Evolutionary conservation across 164 flowering plant species (phyloP), one percentile per base, ranked within the genome.

Genomic region (Warburgia ugandensis): DNA sequence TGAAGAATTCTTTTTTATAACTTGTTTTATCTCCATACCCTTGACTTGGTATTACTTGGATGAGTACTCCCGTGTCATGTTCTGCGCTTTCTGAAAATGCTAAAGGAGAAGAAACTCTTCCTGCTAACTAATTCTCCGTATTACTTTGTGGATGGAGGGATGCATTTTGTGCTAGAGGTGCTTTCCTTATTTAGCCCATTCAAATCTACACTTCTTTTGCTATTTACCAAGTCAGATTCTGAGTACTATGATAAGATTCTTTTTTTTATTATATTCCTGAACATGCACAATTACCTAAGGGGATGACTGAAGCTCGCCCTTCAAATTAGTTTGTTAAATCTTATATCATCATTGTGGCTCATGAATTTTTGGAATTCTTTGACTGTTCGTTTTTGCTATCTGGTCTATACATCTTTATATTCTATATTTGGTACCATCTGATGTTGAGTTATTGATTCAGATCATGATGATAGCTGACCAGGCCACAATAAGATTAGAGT

Each of bases 81-180:
- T 45, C 63, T 81, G n/a, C 78, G 60, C 50, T 85, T 92, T 63
- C 74, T 92, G 28, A 80, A 66, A 53, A 83, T 77, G 91, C 69
- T 92, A 8, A 83, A 50, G 68, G 95, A 83, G 58, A 92, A 92
- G 77, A 92, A 85, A 48, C 80, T 92, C 43, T 91, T 92, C 68
- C 62, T 92, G 68, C 49, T 92, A 53, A 92, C 98, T 5, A 92
- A 92, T 68, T 87, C 95, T 46, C 98, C 98, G 4, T 88, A 68
- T 66, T 71, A 83, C 71, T 92, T 92, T 80, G 98, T 92, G 54
- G 96, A 92, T 76, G 96, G 98, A 29, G 98, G 98, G 54, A 87
- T 92, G 98, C 77, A 71, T 51, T 92, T 67, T 72, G 67, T 92
- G 80, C 64, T 92, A 66, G 90, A 85, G 98, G 98, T 92, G 61